phyloP scores from a whole-genome alignment of 208 protist genomes.

The Crithidia brevicula region DNA sequence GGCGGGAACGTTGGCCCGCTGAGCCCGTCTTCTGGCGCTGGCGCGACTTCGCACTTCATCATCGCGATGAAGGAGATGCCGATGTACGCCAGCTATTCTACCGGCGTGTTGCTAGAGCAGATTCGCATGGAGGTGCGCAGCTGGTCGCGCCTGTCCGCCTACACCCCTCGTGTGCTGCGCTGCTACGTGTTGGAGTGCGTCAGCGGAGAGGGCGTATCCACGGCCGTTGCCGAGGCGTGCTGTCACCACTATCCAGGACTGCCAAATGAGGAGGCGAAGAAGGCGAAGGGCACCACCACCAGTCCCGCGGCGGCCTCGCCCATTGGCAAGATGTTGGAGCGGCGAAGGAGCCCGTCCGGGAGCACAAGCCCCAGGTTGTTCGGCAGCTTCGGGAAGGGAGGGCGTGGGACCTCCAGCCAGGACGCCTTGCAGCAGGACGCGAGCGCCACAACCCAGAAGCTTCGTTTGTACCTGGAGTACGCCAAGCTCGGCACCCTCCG shows the following conservation, averaged over 20 bases:
- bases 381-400: background rate
- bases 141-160: conserved; percentile 51
- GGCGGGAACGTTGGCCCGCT: background rate
- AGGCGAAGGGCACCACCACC: background rate
- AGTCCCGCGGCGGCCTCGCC: background rate
- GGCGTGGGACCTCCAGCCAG: background rate
- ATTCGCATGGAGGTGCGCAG: conserved; percentile 48
- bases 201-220: conserved; percentile 20
- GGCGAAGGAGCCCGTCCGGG: conserved; percentile 1
- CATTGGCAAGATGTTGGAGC: conserved; percentile 3
- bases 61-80: conserved; percentile 72
- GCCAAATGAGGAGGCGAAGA: background rate
- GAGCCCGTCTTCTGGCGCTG: background rate
- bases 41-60: conserved; percentile 41
- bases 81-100: conserved; percentile 28
- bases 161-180: conserved; percentile 51
- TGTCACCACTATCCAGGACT: conserved; percentile 23
- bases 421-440: background rate
- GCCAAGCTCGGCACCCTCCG: conserved; percentile 65
- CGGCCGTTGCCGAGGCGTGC: conserved; percentile 23
- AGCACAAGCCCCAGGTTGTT: background rate
- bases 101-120: conserved; percentile 32
- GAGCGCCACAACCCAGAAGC: conserved; percentile 12
- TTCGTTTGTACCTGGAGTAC: conserved; percentile 80
- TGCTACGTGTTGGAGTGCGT: conserved; percentile 65